Conservation (phyloP, 139 green algal genomes). For the Chloropicon primus region DNA sequence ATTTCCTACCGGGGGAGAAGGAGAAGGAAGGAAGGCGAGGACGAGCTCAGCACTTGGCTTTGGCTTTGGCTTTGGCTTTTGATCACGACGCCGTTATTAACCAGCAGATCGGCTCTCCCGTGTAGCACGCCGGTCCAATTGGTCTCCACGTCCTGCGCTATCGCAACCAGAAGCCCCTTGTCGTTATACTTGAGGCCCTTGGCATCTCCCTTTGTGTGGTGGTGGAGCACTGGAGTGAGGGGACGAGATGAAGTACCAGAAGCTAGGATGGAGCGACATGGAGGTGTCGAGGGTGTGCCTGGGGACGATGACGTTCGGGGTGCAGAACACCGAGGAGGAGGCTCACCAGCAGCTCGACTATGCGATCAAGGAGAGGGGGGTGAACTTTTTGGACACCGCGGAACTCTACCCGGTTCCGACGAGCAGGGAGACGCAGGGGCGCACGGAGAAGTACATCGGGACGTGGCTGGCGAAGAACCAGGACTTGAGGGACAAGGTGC, state of each 20-base stretch:
- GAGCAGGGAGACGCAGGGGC: constrained; percentile 6
- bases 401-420: constrained; percentile 70
- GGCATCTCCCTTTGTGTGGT: too few relatives aligned
- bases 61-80: too few relatives aligned
- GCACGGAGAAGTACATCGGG: constrained; percentile 14
- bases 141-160: too few relatives aligned
- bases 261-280: constrained; percentile 34
- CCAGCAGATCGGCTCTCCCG: too few relatives aligned
- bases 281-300: constrained; percentile 49
- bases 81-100: too few relatives aligned
- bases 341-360: constrained; percentile 44
- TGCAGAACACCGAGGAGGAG: constrained; percentile 35
- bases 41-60: too few relatives aligned
- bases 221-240: too few relatives aligned
- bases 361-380: constrained; percentile 20
- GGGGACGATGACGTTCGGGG: constrained; percentile 31
- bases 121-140: too few relatives aligned
- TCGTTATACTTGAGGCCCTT: too few relatives aligned
- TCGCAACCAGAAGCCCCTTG: too few relatives aligned
- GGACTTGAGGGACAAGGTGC: background rate
- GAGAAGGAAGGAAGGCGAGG: too few relatives aligned
- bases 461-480: constrained; percentile 10
- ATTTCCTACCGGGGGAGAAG: too few relatives aligned
- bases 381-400: constrained; percentile 21
- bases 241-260: constrained; percentile 16